Conservation (phyloP, 257 asterid genomes). For the Leonotis leonurus region DNA sequence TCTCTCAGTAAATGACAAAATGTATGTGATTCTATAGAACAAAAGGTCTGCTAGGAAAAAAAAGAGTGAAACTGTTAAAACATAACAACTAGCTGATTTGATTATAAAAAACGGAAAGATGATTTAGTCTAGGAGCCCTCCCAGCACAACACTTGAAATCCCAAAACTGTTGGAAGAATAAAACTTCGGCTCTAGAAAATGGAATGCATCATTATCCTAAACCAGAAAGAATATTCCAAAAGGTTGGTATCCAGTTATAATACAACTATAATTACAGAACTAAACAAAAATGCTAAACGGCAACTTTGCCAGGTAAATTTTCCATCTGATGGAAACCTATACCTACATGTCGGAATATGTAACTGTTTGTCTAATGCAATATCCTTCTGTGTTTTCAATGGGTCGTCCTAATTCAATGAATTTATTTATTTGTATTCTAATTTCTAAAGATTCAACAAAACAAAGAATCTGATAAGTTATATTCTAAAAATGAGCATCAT, state of each 20-base stretch:
- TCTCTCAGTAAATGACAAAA: background rate
- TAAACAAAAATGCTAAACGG: background rate
- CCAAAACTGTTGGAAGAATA: background rate
- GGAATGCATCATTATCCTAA: background rate
- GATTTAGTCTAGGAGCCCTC: background rate
- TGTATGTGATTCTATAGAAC: background rate
- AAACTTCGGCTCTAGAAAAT: background rate
- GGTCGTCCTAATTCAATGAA: background rate
- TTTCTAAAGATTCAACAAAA: background rate
- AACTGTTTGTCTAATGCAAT: background rate
- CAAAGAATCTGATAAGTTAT: background rate
- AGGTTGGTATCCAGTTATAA: background rate
- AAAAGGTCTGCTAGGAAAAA: background rate
- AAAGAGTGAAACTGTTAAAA: background rate
- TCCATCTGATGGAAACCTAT: background rate
- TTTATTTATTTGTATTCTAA: background rate
- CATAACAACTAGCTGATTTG: background rate
- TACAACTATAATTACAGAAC: background rate
- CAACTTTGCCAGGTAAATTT: background rate
- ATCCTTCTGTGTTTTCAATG: background rate
- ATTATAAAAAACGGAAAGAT: background rate
- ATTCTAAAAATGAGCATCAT: background rate
- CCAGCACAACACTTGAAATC: background rate
- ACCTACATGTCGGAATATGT: background rate
- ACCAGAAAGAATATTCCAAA: background rate